phyloP scores from a whole-genome alignment of 2,329 filamentous ascomycete species.

The Phoma sp. region DNA sequence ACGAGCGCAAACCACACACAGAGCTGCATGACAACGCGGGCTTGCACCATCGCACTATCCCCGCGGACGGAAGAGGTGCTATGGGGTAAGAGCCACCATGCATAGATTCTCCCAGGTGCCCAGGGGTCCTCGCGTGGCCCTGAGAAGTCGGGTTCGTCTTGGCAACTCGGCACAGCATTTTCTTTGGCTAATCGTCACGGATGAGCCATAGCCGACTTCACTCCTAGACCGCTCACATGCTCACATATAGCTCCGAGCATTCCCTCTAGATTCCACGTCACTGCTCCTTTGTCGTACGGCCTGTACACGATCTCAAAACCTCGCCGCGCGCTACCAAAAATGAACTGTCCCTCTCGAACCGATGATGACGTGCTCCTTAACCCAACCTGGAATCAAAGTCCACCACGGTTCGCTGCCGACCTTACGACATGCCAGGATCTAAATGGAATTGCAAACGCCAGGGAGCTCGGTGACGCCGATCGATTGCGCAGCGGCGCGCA shows the following conservation, averaged over 20 bases:
- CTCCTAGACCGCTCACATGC: conserved; percentile 19
- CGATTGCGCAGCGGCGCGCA: conserved; percentile 19
- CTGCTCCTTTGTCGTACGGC: conserved; percentile 11
- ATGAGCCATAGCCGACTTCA: conserved; percentile 28
- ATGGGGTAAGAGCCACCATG: conserved; percentile 5
- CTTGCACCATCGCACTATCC: conserved; percentile 5
- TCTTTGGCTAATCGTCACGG: conserved; percentile 24
- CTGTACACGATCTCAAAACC: background rate
- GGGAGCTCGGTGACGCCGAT: conserved; percentile 37
- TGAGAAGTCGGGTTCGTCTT: conserved; percentile 19
- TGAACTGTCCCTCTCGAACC: conserved; percentile 41
- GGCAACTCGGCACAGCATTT: conserved; percentile 23
- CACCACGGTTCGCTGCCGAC: conserved; percentile 39
- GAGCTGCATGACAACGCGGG: background rate
- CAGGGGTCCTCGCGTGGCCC: conserved; percentile 20
- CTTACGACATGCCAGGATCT: conserved; percentile 40
- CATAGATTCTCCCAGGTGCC: background rate
- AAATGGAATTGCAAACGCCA: conserved; percentile 41
- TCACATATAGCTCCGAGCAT: conserved; percentile 21
- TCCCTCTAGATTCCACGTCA: conserved; percentile 24
- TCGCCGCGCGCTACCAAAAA: conserved; percentile 11
- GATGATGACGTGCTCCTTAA: conserved; percentile 35
- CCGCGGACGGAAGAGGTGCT: conserved; percentile 11
- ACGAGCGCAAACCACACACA: conserved; percentile 1
- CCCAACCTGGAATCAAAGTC: conserved; percentile 41